Conservation (phyloP, 2,329 filamentous ascomycete species). For the Talaromyces albobiverticillius region DNA sequence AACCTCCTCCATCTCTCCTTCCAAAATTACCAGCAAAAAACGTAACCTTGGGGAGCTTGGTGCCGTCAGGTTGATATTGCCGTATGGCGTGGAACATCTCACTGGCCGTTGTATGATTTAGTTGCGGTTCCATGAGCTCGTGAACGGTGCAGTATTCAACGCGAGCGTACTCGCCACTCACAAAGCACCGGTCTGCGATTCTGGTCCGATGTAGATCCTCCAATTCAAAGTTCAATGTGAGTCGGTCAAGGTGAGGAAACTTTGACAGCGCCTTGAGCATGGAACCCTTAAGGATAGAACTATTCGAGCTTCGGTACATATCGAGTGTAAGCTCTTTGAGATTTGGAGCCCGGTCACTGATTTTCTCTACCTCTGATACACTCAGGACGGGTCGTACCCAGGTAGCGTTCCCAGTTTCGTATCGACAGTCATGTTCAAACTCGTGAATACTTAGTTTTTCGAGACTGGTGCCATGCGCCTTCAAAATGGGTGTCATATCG, state of each 20-base stretch:
- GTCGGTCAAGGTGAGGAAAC: constrained; percentile 3
- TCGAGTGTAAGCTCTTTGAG: constrained; percentile 5
- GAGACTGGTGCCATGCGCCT: not conserved
- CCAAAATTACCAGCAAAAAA: constrained; percentile 4
- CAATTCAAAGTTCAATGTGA: constrained; percentile 1
- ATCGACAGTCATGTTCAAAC: constrained; percentile 7
- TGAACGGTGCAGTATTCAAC: constrained; percentile 2
- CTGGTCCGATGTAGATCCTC: not conserved
- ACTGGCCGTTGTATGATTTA: constrained; percentile 1
- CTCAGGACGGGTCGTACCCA: constrained; percentile 3
- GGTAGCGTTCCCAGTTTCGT: constrained; percentile 2
- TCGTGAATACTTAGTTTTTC: constrained; percentile 10
- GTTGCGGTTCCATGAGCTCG: constrained; percentile 3
- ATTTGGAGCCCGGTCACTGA: not conserved
- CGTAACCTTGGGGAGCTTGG: constrained; percentile 1
- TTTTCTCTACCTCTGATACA: constrained; percentile 5
- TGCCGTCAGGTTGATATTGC: constrained; percentile 4
- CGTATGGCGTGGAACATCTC: constrained; percentile 6
- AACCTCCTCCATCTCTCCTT: not conserved
- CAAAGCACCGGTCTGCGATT: not conserved
- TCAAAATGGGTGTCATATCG: constrained; percentile 4
- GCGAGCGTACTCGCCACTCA: not conserved
- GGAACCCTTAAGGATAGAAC: not conserved
- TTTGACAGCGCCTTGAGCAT: constrained; percentile 1
- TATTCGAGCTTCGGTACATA: constrained; percentile 4